These are phyloP conservation scores for Cystobasidium tubakii DNA, from an alignment of 768 basidiomycete genomes.

Conservation along the genomic window DNA sequence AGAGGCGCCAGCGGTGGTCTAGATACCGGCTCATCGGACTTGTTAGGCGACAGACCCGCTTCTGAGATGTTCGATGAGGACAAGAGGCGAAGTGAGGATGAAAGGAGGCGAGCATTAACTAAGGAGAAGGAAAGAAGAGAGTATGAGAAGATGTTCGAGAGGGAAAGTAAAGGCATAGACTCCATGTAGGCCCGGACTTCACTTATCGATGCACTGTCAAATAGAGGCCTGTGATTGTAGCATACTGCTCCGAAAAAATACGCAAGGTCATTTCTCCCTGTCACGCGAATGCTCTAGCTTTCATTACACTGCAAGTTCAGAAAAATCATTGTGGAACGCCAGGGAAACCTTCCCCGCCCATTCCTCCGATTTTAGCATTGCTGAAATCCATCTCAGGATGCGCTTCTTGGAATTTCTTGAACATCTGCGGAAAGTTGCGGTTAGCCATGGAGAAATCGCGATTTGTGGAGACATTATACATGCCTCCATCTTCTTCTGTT, in stretches of 20 bases:
- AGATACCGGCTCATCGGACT: no score
- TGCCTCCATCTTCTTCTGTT: slow-evolving; percentile 45
- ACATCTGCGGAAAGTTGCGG: slow-evolving; percentile 54
- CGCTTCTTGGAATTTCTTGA: slow-evolving; percentile 78
- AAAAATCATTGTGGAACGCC: neutral
- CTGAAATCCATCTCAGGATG: slow-evolving; percentile 95
- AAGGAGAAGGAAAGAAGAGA: slow-evolving; percentile 25
- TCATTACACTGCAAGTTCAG: no score
- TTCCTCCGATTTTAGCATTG: slow-evolving; percentile 50
- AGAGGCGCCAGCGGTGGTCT: neutral
- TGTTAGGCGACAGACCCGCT: slow-evolving; percentile 15
- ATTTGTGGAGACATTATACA: no score
- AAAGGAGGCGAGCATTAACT: neutral
- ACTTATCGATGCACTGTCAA: no score
- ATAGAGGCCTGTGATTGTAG: no score
- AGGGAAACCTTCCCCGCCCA: slow-evolving; percentile 1
- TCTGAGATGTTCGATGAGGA: slow-evolving; percentile 16
- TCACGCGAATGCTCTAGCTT: no score
- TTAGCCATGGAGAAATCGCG: no score
- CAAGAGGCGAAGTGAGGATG: slow-evolving; percentile 10
- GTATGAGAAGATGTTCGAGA: slow-evolving; percentile 36
- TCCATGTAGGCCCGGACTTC: no score
- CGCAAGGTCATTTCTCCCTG: neutral
- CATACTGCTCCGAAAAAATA: neutral
- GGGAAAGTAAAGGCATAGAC: slow-evolving; percentile 20